Base-by-base conservation (phyloP, 2,329 filamentous ascomycete genomes). In the Penicillium sp. region DNA sequence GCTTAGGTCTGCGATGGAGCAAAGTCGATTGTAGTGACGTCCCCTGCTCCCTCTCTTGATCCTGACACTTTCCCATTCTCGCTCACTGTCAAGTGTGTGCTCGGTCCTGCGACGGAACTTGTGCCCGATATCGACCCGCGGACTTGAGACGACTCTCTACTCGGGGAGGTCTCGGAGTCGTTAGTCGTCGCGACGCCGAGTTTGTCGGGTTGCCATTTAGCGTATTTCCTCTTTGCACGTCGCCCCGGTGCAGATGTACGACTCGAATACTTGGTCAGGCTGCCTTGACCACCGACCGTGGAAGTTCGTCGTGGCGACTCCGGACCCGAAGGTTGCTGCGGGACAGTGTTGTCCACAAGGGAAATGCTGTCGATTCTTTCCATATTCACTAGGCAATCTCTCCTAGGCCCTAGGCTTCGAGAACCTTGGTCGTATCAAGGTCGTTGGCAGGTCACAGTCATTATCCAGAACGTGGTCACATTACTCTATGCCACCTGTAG, bases 181-280 rank as follows among this genome's bases (percentile, higher is more conserved):
- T 50, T 46, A 9, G 63, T 57, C 3, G 60, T 41, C 6, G 50
- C 14, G 10, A 65, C 75, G 51, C 77, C 78, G 46, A 82, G 76
- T 72, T 78, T 63, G 62, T 83, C 61, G 66, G 83, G 63, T 72
- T 75, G 71, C 66, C 69, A 76, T 62, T 74, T 75, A 14, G 70
- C 69, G 46, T 75, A 76, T 59, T 73, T 75, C 28, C 73, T 59
- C 45, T 65, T 68, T 7, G 62, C 57, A 13, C 71, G 60, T 38
- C 68, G 66, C 14, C 67, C 64, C 37, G 67, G 67, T n/a, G 74
- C 61, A 0, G 69, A 69, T 20, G 51, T 52, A 10, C 54, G 62
- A 11, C 63, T 67, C 9, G 68, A 41, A n/a, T 55, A 59, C 48
- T 62, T 66, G 7, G 61, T 46, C 2, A 70, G 36, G 6, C 49